These are phyloP conservation scores for Santalum album DNA, from an alignment of 164 flowering plant genomes.

Conservation along the genomic window DNA sequence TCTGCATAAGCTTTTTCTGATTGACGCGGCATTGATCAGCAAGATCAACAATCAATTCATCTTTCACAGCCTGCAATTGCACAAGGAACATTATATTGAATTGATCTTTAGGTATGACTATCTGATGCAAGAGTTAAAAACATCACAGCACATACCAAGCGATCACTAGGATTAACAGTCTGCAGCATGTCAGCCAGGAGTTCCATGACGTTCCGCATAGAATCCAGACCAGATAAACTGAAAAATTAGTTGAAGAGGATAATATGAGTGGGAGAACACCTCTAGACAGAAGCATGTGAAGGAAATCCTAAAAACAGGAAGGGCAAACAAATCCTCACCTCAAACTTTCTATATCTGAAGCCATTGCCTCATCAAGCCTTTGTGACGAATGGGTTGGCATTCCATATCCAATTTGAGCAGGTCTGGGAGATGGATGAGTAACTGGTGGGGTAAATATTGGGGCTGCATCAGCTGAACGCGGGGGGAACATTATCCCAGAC, in stretches of 20 bases:
- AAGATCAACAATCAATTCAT: conserved; percentile 88
- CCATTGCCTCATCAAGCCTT: conserved; percentile 95
- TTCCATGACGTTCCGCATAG: conserved; percentile 62
- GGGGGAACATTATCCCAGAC: conserved; percentile 73
- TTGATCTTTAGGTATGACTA: background rate
- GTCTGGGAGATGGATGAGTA: conserved; percentile 38
- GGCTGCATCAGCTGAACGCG: conserved; percentile 50
- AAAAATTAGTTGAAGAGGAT: background rate
- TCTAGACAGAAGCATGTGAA: background rate
- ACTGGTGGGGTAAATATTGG: conserved; percentile 82
- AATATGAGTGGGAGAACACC: background rate
- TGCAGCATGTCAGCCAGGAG: conserved; percentile 85
- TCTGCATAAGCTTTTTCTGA: conserved; percentile 80
- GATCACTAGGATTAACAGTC: conserved; percentile 70
- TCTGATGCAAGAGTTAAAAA: background rate
- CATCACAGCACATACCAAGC: conserved; percentile 30
- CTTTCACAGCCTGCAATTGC: conserved; percentile 64
- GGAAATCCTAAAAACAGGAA: background rate
- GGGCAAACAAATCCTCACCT: conserved; percentile 35
- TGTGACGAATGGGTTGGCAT: conserved; percentile 71
- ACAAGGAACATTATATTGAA: background rate
- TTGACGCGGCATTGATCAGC: conserved; percentile 65
- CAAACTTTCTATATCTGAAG: conserved; percentile 60
- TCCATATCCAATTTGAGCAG: conserved; percentile 58
- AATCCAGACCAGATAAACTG: conserved; percentile 58